Conservation (phyloP, 164 flowering plant species). For the Umbellularia californica region DNA sequence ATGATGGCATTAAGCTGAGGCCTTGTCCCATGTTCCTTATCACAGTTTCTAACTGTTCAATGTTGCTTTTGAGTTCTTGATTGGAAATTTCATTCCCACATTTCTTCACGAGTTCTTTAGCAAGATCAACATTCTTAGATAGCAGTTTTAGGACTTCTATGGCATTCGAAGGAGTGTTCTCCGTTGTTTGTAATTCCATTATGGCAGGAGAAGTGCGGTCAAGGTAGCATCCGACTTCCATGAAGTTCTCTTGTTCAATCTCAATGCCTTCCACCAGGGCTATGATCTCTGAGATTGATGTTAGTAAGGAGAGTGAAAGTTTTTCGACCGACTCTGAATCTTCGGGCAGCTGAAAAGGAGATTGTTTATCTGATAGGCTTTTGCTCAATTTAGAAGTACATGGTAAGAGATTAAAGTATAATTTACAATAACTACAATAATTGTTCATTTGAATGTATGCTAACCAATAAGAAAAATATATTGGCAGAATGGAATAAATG, state of each 20-base stretch:
- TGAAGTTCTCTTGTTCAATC: slow-evolving; percentile 36
- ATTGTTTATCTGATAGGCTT: not conserved
- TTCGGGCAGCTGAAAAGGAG: slow-evolving; percentile 16
- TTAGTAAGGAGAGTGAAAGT: slow-evolving; percentile 34
- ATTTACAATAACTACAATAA: not conserved
- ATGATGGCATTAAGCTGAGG: slow-evolving; percentile 45
- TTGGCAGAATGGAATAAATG: not conserved
- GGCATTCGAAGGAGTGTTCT: slow-evolving; percentile 28
- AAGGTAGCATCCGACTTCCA: slow-evolving; percentile 53
- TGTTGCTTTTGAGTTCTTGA: slow-evolving; percentile 26
- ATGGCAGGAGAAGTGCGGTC: slow-evolving; percentile 47
- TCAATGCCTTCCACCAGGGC: slow-evolving; percentile 26
- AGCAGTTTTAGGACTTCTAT: slow-evolving; percentile 44
- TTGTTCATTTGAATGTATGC: not conserved
- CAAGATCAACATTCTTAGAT: slow-evolving; percentile 28
- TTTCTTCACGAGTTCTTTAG: slow-evolving; percentile 35
- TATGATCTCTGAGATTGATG: slow-evolving; percentile 40
- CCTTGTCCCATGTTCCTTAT: slow-evolving; percentile 42
- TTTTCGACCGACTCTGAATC: slow-evolving; percentile 9
- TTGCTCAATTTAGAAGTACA: not conserved
- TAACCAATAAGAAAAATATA: not conserved
- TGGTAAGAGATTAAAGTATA: not conserved
- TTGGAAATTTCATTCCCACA: slow-evolving; percentile 17
- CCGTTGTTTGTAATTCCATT: slow-evolving; percentile 40
- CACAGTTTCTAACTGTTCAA: slow-evolving; percentile 37